A percentile compares a stretch with the other conserved stretches of the same genome.
Conservation (phyloP, 176 grass and related monocot genomes). For the Hordeum marinum region DNA sequence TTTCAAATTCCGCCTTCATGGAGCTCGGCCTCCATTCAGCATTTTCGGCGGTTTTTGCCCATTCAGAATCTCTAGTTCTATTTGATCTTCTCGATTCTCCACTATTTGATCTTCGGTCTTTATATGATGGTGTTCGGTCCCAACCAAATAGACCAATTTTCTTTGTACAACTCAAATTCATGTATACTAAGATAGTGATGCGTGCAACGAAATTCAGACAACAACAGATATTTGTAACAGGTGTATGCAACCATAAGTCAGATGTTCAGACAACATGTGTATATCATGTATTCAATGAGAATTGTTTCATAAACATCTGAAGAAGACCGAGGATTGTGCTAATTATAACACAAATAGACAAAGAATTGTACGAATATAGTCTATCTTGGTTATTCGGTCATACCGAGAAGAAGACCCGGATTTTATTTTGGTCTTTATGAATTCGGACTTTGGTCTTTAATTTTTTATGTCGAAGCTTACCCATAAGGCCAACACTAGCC, state of each 20-base stretch:
- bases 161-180: background rate
- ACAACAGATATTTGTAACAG: background rate
- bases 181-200: background rate
- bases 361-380: too few species aligned
- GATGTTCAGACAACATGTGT: background rate
- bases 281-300: background rate
- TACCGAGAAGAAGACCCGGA: too few species aligned
- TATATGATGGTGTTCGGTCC: background rate
- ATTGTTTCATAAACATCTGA: background rate
- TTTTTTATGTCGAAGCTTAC: too few species aligned
- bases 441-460: too few species aligned
- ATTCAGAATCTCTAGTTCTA: too few species aligned
- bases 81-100: too few species aligned
- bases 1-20: too few species aligned
- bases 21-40: too few species aligned
- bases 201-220: background rate
- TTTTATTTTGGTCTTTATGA: too few species aligned
- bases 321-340: background rate
- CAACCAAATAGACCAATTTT: background rate
- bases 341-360: background rate
- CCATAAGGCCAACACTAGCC: too few species aligned
- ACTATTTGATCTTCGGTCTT: background rate
- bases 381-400: too few species aligned
- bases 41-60: too few species aligned
- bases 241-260: background rate